A percentile compares a stretch with the other conserved stretches of the same genome.
phyloP scores from a whole-genome alignment of 1,139 yeast genomes.

The Suhomyces yuchorum region DNA sequence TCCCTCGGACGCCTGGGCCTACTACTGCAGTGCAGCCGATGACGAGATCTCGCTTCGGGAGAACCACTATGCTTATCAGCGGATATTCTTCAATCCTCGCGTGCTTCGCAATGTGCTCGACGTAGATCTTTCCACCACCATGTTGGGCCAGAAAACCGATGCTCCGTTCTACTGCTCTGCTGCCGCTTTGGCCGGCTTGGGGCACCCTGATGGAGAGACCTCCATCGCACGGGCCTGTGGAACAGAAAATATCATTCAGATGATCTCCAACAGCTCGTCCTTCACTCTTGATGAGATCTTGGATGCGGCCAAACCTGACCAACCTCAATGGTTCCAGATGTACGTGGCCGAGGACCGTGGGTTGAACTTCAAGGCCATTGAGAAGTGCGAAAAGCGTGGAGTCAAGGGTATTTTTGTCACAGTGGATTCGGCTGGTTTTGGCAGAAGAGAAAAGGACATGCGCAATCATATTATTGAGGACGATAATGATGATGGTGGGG shows the following conservation, averaged over 20 bases:
- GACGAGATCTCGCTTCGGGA: conserved; percentile 89
- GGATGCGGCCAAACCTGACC: conserved; percentile 53
- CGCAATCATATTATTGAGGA: conserved; percentile 55
- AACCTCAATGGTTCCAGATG: conserved; percentile 85
- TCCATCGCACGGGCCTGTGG: conserved; percentile 77
- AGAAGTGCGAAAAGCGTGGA: conserved; percentile 74
- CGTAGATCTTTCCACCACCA: conserved; percentile 39
- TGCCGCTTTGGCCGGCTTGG: conserved; percentile 78
- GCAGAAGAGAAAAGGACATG: conserved; percentile 81
- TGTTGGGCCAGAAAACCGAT: conserved; percentile 42
- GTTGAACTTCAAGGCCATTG: conserved; percentile 59
- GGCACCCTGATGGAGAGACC: conserved; percentile 77
- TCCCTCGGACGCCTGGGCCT: conserved; percentile 85
- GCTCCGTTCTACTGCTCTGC: conserved; percentile 77
- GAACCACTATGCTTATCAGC: conserved; percentile 84
- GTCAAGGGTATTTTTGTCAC: conserved; percentile 80
- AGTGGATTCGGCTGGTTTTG: conserved; percentile 92
- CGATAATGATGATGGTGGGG: conserved; percentile 56
- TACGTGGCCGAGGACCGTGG: conserved; percentile 74
- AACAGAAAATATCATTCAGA: conserved; percentile 66
- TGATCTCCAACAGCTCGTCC: conserved; percentile 80
- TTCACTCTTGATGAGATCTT: conserved; percentile 74
- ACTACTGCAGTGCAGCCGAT: conserved; percentile 88
- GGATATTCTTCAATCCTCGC: conserved; percentile 82
- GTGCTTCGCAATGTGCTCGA: conserved; percentile 74